Base-by-base conservation (phyloP, 208 protist species). In the Trypanosoma scelopori region DNA sequence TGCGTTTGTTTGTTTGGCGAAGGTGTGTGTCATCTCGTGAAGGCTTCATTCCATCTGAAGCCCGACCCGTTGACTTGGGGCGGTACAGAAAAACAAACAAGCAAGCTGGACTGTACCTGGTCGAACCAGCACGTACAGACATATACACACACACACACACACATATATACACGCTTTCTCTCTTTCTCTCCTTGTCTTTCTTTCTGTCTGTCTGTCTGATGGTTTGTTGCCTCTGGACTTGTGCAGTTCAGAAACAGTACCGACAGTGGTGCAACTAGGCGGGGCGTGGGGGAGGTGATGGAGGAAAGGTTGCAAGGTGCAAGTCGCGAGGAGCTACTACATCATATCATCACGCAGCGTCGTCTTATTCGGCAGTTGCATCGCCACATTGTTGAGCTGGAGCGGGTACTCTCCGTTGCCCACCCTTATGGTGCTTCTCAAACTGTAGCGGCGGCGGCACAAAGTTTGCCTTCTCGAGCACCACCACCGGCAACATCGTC, bases 361-460 rank as follows among this genome's bases (percentile, higher is more conserved):
- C 74, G 78, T 47, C 53, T 91, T 37, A 91, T 91, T 59, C 71
- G 78, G 15, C 78, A 81, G 12, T 73, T 91, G 28, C 76, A 88
- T 55, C 66, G 62, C 0, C 78, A 79, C 13, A 66, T 91, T 27
- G 45, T 86, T 0, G 76, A 88, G 18, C 55, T 91, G 16, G 81
- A 91, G 67, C 45, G 51, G 27, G 48, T 58, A 22, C 47, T 62
- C 47, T 23, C 4, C 16, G 11, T 22, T 52, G 4, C 35, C 11
- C 22, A 52, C 22, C n/a, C 49, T n/a, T 13, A 7, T 18, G 22
- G 25, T 28, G 4, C 60, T 32, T 22, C 3, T 15, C 39, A 16
- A 23, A 47, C 52, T 7, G 16, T 7, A 47, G 42, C 16, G 27
- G 25, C 47, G 49, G 3, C 47, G 20, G 2, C 20, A 18, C 6